A percentile compares a stretch with the other conserved stretches of the same genome.
These are phyloP conservation scores for Rhinocladiella mackenziei DNA, from an alignment of 2,329 filamentous ascomycete species.

Conservation along the genomic window DNA sequence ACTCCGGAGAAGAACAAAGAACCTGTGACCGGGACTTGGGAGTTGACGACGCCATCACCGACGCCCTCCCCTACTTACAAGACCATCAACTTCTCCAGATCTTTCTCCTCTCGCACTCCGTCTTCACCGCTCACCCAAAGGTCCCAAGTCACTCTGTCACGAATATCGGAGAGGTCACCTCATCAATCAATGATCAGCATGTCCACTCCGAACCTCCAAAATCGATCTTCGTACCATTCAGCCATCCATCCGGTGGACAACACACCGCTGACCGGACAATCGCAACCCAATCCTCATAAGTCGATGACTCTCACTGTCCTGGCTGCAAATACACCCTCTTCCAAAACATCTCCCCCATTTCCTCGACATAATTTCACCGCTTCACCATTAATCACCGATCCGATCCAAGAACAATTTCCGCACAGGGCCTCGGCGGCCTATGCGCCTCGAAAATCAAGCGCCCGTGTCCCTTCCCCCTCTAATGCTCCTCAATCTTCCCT, in stretches of 20 bases:
- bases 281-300: slow-evolving; percentile 1
- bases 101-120: slow-evolving; percentile 13
- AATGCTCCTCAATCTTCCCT: too few relatives aligned
- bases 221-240: slow-evolving; percentile 10
- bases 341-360: neutral
- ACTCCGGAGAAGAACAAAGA: slow-evolving; percentile 23
- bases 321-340: neutral
- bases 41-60: slow-evolving; percentile 14
- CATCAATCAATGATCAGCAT: slow-evolving; percentile 24
- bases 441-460: too few relatives aligned
- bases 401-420: too few relatives aligned
- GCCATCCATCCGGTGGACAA: slow-evolving; percentile 13
- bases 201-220: neutral
- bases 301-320: slow-evolving; percentile 4
- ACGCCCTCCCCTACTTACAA: slow-evolving; percentile 14
- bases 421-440: too few relatives aligned
- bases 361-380: neutral
- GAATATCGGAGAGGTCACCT: slow-evolving; percentile 26
- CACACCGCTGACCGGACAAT: slow-evolving; percentile 2
- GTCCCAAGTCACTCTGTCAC: slow-evolving; percentile 23
- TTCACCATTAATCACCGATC: neutral
- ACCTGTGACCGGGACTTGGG: slow-evolving; percentile 10
- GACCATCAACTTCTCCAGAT: slow-evolving; percentile 22
- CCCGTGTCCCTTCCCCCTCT: too few relatives aligned
- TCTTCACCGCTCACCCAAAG: slow-evolving; percentile 18